Percentiles rank a stretch among this genome's conserved stretches.
phyloP scores from a whole-genome alignment of 257 asterid genomes.

The Solanum rostratum region DNA sequence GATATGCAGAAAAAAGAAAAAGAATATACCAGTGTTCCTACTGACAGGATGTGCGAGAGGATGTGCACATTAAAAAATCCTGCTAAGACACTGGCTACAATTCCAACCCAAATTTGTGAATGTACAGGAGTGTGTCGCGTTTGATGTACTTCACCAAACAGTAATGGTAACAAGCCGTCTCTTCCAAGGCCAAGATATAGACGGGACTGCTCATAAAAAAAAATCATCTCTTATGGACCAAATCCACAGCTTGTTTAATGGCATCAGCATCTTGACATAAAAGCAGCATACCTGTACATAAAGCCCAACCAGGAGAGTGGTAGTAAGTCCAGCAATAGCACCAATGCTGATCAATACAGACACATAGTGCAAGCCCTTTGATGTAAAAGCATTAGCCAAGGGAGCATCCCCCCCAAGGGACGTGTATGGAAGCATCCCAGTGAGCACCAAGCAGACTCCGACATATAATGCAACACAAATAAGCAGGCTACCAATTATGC shows the following conservation, averaged over 20 bases:
- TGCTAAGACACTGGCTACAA: slow-evolving; percentile 68
- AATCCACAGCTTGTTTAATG: not conserved
- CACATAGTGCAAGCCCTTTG: slow-evolving; percentile 71
- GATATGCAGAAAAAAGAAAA: not conserved
- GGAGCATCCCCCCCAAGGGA: slow-evolving; percentile 92
- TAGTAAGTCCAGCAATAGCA: slow-evolving; percentile 94
- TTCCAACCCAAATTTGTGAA: slow-evolving; percentile 92
- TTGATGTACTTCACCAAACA: slow-evolving; percentile 71
- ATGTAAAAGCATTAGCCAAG: slow-evolving; percentile 71
- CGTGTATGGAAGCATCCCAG: slow-evolving; percentile 91
- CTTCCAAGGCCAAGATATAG: slow-evolving; percentile 94
- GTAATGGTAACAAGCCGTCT: slow-evolving; percentile 77
- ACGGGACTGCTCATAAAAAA: slow-evolving; percentile 55
- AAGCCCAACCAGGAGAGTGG: slow-evolving; percentile 93
- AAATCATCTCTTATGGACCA: not conserved
- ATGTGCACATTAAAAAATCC: slow-evolving; percentile 72
- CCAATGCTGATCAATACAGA: slow-evolving; percentile 82
- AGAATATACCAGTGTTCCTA: slow-evolving; percentile 80
- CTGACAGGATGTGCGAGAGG: slow-evolving; percentile 91
- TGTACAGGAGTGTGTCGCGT: slow-evolving; percentile 72
- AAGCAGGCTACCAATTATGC: slow-evolving; percentile 87
- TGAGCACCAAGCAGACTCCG: slow-evolving; percentile 81
- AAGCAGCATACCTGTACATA: slow-evolving; percentile 69
- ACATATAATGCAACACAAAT: slow-evolving; percentile 61
- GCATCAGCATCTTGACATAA: not conserved